A percentile compares a stretch with the other conserved stretches of the same genome.
Conservation (phyloP, 2,329 filamentous ascomycete genomes). For the Epichloe brachyelytri region DNA sequence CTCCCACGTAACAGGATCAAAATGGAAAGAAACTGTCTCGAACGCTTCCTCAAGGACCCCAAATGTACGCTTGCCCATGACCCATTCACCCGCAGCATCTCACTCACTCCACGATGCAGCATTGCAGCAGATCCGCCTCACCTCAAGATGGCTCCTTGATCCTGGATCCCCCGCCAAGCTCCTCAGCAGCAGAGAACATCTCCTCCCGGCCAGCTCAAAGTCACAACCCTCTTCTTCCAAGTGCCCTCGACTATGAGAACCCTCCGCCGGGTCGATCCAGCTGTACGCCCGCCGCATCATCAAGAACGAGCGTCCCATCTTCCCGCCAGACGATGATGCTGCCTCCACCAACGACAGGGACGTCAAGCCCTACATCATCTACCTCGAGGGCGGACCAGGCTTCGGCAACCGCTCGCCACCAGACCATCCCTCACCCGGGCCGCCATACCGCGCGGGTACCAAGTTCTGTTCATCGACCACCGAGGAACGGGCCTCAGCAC, state of each 20-base stretch:
- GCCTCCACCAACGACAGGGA: neutral
- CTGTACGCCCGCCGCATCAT: slow-evolving; percentile 67
- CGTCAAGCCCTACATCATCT: slow-evolving; percentile 50
- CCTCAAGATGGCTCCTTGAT: slow-evolving; percentile 4
- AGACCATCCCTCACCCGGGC: slow-evolving; percentile 54
- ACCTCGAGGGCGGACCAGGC: slow-evolving; percentile 77
- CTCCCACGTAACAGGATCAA: too few relatives aligned
- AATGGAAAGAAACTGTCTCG: too few relatives aligned
- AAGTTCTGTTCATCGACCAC: slow-evolving; percentile 79
- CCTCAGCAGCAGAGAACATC: slow-evolving; percentile 29
- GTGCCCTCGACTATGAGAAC: slow-evolving; percentile 70
- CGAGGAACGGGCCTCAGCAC: slow-evolving; percentile 78
- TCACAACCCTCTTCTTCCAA: slow-evolving; percentile 76
- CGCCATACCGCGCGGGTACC: slow-evolving; percentile 69
- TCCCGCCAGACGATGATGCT: slow-evolving; percentile 24
- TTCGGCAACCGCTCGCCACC: slow-evolving; percentile 65
- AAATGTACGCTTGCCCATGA: neutral
- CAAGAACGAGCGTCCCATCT: slow-evolving; percentile 51
- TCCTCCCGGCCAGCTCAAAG: slow-evolving; percentile 51
- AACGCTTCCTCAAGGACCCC: too few relatives aligned
- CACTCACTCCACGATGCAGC: neutral
- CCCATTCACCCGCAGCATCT: too few relatives aligned
- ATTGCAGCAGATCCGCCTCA: too few relatives aligned
- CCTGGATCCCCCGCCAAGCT: slow-evolving; percentile 25
- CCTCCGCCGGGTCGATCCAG: slow-evolving; percentile 46